Percentiles rank a stretch among this genome's conserved stretches.
These are phyloP conservation scores for Austroboletus festivus DNA, from an alignment of 768 basidiomycete species.

Conservation along the genomic window DNA sequence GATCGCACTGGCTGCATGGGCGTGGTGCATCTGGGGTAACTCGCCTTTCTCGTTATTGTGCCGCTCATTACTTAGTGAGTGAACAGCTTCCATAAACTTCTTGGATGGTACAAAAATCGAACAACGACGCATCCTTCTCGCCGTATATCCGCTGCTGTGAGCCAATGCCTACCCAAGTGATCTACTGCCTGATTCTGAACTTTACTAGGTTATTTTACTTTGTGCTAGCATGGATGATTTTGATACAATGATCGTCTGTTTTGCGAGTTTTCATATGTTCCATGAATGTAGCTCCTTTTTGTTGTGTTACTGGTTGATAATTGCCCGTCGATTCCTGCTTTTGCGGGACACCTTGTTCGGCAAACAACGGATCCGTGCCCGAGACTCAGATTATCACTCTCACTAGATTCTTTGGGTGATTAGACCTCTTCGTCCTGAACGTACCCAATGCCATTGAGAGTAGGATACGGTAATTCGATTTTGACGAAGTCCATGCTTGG, in stretches of 20 bases:
- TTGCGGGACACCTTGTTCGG: too few relatives aligned
- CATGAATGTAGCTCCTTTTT: conserved; percentile 15
- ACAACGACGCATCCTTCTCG: conserved; percentile 83
- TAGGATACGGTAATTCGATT: conserved; percentile 30
- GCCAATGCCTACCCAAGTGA: conserved; percentile 27
- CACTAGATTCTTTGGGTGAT: too few relatives aligned
- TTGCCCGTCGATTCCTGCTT: too few relatives aligned
- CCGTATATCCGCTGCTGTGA: conserved; percentile 93
- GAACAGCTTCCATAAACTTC: conserved; percentile 87
- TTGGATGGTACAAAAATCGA: conserved; percentile 94
- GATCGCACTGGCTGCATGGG: conserved; percentile 83
- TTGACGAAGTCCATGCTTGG: background rate
- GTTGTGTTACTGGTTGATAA: too few relatives aligned
- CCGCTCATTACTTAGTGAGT: background rate
- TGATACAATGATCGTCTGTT: conserved; percentile 62
- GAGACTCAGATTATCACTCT: too few relatives aligned
- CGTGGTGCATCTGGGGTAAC: conserved; percentile 97
- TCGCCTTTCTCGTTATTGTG: background rate
- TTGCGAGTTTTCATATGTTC: conserved; percentile 1
- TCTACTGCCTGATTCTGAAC: conserved; percentile 1
- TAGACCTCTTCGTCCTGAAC: too few relatives aligned
- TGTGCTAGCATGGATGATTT: conserved; percentile 94
- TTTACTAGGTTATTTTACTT: conserved; percentile 80
- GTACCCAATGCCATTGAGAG: conserved; percentile 29
- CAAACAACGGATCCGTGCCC: too few relatives aligned